Base-by-base conservation (phyloP, 2,329 filamentous ascomycete species). In the Ascochyta fabae region DNA sequence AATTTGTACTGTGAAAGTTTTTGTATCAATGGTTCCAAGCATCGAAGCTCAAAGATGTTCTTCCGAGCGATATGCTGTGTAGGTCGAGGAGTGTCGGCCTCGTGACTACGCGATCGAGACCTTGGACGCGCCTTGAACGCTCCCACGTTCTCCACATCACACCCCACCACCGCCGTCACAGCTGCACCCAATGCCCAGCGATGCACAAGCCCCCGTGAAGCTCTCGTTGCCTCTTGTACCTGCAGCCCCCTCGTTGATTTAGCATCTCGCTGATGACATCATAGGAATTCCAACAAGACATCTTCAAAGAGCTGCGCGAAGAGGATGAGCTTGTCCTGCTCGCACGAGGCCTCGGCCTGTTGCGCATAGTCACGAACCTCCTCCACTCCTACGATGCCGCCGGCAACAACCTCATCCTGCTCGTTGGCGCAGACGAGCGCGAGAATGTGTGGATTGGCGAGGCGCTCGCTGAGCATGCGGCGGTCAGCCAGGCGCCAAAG, bases 381-480 rank as follows among this genome's bases (percentile, higher is more conserved):
- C 86, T 99, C 26, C 95, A 99, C 77, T 93, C 93, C 19, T 97
- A 97, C 78, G 95, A 99, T 83, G 93, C 92, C 1, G 92, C 92
- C 3, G 95, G 95, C 13, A 96, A 95, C 77, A 98, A 96, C 71
- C 81, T 99, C 50, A 88, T 99, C 44, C 81, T 99, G 40, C 79
- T 99, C 19, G 87, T 98, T 38, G 93, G 92, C 9, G 93, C 95
- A 33, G 90, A 95, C 57, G 92, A 97, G 31, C 87, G 91, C 56
- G 95, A 99, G 72, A 97, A 97, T 85, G 88, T 89, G 52, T 98
- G 94, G 93, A 92, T 99, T 57, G 95, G 95, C 64, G 95, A 98
- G 79, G 91, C 92, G 27, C 81, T 99, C 71, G 95, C 95, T 23
- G 95, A 99, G 78, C 93, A 98, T 79, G 93, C 93, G 72, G 92